phyloP scores from a whole-genome alignment of 805 yeast genomes.

The Metschnikowia noctiluminum region DNA sequence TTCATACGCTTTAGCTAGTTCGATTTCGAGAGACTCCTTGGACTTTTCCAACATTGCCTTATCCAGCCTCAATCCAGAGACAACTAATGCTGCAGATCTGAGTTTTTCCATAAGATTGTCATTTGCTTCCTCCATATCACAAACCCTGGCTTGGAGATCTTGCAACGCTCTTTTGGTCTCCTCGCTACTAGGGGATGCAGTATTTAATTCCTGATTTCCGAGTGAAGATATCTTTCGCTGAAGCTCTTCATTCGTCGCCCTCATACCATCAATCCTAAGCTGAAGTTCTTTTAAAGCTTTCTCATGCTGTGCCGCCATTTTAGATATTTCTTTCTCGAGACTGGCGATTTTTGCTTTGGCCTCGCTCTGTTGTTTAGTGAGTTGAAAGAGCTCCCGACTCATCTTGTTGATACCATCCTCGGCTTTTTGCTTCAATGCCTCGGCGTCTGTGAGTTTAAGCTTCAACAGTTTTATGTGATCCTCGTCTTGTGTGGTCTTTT shows the following conservation, averaged over 20 bases:
- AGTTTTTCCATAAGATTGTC: conserved; percentile 41
- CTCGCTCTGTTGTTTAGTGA: conserved; percentile 57
- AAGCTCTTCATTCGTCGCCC: conserved; percentile 23
- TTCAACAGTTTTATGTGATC: conserved; percentile 29
- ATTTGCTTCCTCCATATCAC: conserved; percentile 26
- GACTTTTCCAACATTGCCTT: conserved; percentile 5
- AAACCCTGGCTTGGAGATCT: conserved; percentile 9
- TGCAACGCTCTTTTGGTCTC: conserved; percentile 19
- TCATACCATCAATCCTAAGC: conserved; percentile 18
- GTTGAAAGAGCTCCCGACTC: conserved; percentile 74
- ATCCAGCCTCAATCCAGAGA: conserved; percentile 27
- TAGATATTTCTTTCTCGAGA: conserved; percentile 40
- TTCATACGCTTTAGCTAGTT: conserved; percentile 14
- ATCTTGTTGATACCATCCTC: conserved; percentile 89
- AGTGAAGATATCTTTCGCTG: conserved; percentile 20
- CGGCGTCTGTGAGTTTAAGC: conserved; percentile 29
- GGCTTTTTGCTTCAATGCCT: conserved; percentile 54
- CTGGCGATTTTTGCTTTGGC: conserved; percentile 41
- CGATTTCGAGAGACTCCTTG: conserved; percentile 8
- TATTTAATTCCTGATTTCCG: conserved; percentile 16
- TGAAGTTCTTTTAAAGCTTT: conserved; percentile 27
- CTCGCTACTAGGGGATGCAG: background rate
- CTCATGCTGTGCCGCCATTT: conserved; percentile 29
- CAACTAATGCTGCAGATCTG: conserved; percentile 37
- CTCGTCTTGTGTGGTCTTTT: conserved; percentile 22